Percentiles rank a stretch among this genome's conserved stretches.
phyloP scores from a whole-genome alignment of 2,329 filamentous ascomycete genomes.

The Fusarium tricinctum region DNA sequence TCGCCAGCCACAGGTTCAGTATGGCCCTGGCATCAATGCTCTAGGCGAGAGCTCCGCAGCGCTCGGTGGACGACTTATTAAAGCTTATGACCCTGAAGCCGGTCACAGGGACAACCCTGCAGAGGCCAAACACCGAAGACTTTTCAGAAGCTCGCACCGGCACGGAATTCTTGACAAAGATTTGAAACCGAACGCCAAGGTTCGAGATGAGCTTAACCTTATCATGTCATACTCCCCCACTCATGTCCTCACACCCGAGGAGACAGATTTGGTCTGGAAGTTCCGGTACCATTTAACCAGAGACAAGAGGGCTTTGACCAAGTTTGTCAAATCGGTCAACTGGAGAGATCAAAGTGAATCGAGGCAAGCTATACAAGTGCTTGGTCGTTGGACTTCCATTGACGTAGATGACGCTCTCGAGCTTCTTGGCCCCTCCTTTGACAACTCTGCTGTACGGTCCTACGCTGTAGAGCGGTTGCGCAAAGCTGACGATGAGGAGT shows the following conservation, averaged over 20 bases:
- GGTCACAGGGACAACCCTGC: conserved; percentile 92
- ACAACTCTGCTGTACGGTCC: conserved; percentile 87
- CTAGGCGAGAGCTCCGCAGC: conserved; percentile 66
- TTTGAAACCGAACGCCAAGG: conserved; percentile 94
- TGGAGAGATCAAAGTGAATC: conserved; percentile 90
- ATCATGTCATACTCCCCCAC: conserved; percentile 95
- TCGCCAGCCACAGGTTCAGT: conserved; percentile 87
- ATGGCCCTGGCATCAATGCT: conserved; percentile 88
- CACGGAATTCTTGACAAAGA: conserved; percentile 96
- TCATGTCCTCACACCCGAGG: conserved; percentile 86
- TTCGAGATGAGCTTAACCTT: conserved; percentile 90
- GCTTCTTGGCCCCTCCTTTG: conserved; percentile 90
- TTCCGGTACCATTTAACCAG: conserved; percentile 94
- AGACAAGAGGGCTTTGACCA: conserved; percentile 93
- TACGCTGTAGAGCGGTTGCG: conserved; percentile 93
- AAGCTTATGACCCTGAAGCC: conserved; percentile 94
- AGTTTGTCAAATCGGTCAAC: conserved; percentile 97
- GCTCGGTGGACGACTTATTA: conserved; percentile 75
- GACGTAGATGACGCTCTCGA: conserved; percentile 97
- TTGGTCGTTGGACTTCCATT: conserved; percentile 95
- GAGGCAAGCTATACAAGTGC: conserved; percentile 88
- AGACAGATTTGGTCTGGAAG: conserved; percentile 97
- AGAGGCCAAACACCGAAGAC: conserved; percentile 91
- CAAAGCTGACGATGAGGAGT: conserved; percentile 92
- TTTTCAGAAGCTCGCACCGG: conserved; percentile 90